Percentiles rank a stretch among this genome's conserved stretches.
Evolutionary conservation across 768 basidiomycete genomes (phyloP).

Genomic region (Kwoniella pini): DNA sequence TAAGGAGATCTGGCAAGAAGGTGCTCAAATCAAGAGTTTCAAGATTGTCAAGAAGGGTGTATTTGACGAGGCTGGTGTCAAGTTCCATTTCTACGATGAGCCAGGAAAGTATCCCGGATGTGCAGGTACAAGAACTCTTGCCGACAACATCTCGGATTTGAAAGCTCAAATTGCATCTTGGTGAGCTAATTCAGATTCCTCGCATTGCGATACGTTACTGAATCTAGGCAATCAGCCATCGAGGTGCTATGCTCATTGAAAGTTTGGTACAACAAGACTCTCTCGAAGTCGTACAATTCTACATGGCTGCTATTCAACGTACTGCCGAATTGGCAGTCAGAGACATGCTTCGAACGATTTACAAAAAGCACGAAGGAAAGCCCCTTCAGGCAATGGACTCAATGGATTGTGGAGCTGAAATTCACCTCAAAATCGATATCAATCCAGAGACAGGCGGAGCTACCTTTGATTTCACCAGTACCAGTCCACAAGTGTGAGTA

Average conservation of each 20-base stretch:
- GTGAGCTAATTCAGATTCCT: background rate
- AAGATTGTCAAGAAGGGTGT: slow-evolving; percentile 82
- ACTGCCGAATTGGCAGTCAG: slow-evolving; percentile 89
- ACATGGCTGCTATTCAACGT: slow-evolving; percentile 75
- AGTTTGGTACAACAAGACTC: slow-evolving; percentile 84
- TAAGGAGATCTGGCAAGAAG: slow-evolving; percentile 88
- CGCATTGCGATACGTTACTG: background rate
- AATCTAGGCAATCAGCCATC: slow-evolving; percentile 63
- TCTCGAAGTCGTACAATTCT: slow-evolving; percentile 81
- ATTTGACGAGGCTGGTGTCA: slow-evolving; percentile 72
- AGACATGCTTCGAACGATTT: slow-evolving; percentile 73
- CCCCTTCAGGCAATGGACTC: slow-evolving; percentile 68
- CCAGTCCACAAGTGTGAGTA: slow-evolving; percentile 15
- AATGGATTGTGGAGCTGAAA: slow-evolving; percentile 53
- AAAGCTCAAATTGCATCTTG: slow-evolving; percentile 37
- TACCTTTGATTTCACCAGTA: slow-evolving; percentile 71
- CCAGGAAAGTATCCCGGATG: slow-evolving; percentile 35
- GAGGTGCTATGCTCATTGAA: slow-evolving; percentile 82
- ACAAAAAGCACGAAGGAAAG: slow-evolving; percentile 62
- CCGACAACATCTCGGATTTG: slow-evolving; percentile 43
- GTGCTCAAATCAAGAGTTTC: slow-evolving; percentile 86
- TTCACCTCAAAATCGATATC: slow-evolving; percentile 69
- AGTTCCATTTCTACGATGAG: slow-evolving; percentile 73
- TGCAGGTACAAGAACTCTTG: slow-evolving; percentile 1
- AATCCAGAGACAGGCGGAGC: slow-evolving; percentile 73